Percentiles rank a stretch among this genome's conserved stretches.
Conservation (phyloP, 371 early-diverging fungal genomes). For the Phascolomyces articulosus region DNA sequence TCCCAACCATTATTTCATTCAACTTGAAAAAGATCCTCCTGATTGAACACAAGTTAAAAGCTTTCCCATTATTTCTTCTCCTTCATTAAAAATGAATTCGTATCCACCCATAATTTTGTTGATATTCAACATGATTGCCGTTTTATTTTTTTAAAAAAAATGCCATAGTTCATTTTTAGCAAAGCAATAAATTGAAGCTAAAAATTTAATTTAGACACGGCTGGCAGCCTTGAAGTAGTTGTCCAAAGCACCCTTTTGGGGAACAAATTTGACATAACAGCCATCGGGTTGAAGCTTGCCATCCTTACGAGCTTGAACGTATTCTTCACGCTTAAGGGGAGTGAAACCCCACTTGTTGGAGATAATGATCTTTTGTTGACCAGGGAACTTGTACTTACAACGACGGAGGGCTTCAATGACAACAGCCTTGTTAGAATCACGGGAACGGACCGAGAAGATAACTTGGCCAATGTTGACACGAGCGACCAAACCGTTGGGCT, state of each 20-base stretch:
- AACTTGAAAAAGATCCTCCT: too few species aligned
- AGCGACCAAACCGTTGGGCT: conserved; percentile 99
- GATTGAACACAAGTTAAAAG: too few species aligned
- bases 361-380: conserved; percentile 98
- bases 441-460: conserved; percentile 98
- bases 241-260: conserved; percentile 86
- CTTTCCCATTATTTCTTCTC: too few species aligned
- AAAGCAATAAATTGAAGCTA: too few species aligned
- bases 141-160: too few species aligned
- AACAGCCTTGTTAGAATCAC: conserved; percentile 93
- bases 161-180: too few species aligned
- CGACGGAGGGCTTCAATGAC: conserved; percentile 99
- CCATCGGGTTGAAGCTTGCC: conserved; percentile 94
- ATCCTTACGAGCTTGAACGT: conserved; percentile 78
- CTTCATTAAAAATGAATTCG: too few species aligned
- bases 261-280: conserved; percentile 96
- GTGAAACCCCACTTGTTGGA: conserved; percentile 99
- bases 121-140: too few species aligned
- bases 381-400: conserved; percentile 99
- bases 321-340: conserved; percentile 94
- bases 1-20: too few species aligned
- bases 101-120: too few species aligned
- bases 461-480: conserved; percentile 99
- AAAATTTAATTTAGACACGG: conserved; percentile 33
- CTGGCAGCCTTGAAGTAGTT: conserved; percentile 51